Evolutionary conservation across 1,284 basidiomycete species (phyloP), one percentile per base, ranked within the genome.

Genomic region (Mycena citricolor): DNA sequence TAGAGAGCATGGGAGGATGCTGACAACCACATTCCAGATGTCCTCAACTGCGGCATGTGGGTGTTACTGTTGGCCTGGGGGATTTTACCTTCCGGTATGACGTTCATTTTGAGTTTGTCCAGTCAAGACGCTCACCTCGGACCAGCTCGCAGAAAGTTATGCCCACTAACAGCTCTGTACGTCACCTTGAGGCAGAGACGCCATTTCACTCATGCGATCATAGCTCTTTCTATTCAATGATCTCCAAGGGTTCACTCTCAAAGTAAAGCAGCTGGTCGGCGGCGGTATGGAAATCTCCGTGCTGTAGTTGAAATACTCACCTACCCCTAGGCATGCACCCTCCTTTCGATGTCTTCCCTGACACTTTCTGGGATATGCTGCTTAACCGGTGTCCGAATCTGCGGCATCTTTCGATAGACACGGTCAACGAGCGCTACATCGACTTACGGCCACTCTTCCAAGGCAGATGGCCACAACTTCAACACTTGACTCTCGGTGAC

Each of bases 261-360:
- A 36, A 32, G 51, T 52, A 35, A 52, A 52, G 20, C 51, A 52
- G 22, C 42, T 49, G 21, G 51, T 52, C 4, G 46, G 45, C 24
- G 46, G 46, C 24, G 42, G 47, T 49, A 33, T 14, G 47, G n/a
- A n/a, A n/a, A 12, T 40, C 14, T 24, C 16, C 39, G 32, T 8
- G 7, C 21, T n/a, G n/a, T 39, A 13, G 47, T 28, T 24, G 12
- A 7, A 43, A 28, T 30, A 31, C 14, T 24, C 12, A 2, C 13
- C 10, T 19, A 3, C 13, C 7, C 32, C 6, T 26, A 52, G 47
- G 50, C 25, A 21, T 52, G 14, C 51, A 52, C 25, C 51, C 51
- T 5, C 51, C 51, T 20, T 52, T 52, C 28, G 51, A 52, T n/a
- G 51, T 48, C 24, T 47, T 52, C 19, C 51, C 51, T 17, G 42